Evolutionary conservation across 305 asterid species (phyloP).

Genomic region (Rubia balearica): DNA sequence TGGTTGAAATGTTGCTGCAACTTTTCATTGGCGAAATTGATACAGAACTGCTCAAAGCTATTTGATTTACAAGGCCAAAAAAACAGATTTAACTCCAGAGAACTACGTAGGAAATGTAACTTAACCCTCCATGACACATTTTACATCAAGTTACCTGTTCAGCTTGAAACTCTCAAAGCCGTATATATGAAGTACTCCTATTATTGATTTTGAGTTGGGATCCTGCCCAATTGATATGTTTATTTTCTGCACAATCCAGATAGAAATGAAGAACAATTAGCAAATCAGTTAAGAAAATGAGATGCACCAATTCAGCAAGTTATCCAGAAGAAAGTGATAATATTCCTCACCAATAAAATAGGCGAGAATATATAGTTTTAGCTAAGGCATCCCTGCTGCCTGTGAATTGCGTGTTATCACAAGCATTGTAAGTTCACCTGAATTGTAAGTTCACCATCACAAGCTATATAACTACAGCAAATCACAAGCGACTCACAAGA

Average conservation of each 20-base stretch:
- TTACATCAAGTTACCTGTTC: slow-evolving; percentile 57
- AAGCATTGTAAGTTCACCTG: too few relatives aligned
- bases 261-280: slow-evolving; percentile 22
- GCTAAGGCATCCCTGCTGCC: slow-evolving; percentile 99
- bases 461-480: too few relatives aligned
- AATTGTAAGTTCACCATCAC: too few relatives aligned
- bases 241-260: slow-evolving; percentile 97
- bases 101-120: not conserved
- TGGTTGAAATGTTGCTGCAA: slow-evolving; percentile 99
- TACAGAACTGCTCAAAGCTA: slow-evolving; percentile 99
- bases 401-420: slow-evolving; percentile 7
- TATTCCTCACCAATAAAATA: slow-evolving; percentile 80
- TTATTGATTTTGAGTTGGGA: slow-evolving; percentile 93
- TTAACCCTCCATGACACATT: slow-evolving; percentile 14
- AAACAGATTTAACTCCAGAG: slow-evolving; percentile 26
- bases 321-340: slow-evolving; percentile 1
- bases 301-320: slow-evolving; percentile 7
- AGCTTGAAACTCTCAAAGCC: slow-evolving; percentile 97
- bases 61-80: slow-evolving; percentile 15
- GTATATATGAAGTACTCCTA: slow-evolving; percentile 97
- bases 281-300: slow-evolving; percentile 21
- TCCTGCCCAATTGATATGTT: slow-evolving; percentile 97
- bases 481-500: too few relatives aligned
- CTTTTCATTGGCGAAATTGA: slow-evolving; percentile 97
- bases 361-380: slow-evolving; percentile 81